Base-by-base conservation (phyloP, 805 yeast species). In the Metschnikowia similis region DNA sequence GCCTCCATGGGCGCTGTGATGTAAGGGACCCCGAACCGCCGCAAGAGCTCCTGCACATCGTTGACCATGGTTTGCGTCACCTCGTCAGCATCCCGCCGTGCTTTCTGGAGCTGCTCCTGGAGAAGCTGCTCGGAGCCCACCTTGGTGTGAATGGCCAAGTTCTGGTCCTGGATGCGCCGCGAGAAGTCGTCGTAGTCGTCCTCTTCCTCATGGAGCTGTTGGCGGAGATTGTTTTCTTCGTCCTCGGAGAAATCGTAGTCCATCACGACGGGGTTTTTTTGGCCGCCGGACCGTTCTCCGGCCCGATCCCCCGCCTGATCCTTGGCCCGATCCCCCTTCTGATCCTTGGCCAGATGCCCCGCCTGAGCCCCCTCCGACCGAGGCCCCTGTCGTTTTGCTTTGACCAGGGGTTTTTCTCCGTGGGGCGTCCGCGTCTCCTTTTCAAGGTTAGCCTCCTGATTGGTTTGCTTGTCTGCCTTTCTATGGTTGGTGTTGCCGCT, bases 1-100 rank as follows among this genome's bases (percentile, higher is more conserved):
- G 99, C 99, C 67, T 94, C 99, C 91, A 89, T 89, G 0, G 99
- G 99, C 0, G 99, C 97, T 0, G 96, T 88, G 8, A 94, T 79
- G 57, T 82, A 94, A 0, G 99, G 99, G 4, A 94, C 87, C 1
- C 99, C 99, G 73, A 94, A 94, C 48, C 92, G 69, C 29, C 86
- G 79, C 8, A 94, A 71, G 38, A 94, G 72, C 54, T 90, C 96
- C 67, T 94, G 97, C 16, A 96, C 94, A 62, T 94, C 98, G 35
- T 76, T 74, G 26, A 92, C 79, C 97, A 94, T 94, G 1, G 80
- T 80, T 6, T 80, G 79, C 0, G 96, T 87, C 0, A 92, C 97
- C 58, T 87, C 95, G 61, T 94, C 98, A 0, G 97, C 81, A 64
- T 92, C 97, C 57, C 98, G 76, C 50, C 83, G 80, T 31, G 87